Evolutionary conservation across 208 protist genomes (phyloP).

Genomic region (Blastocrithidia nonstop): DNA sequence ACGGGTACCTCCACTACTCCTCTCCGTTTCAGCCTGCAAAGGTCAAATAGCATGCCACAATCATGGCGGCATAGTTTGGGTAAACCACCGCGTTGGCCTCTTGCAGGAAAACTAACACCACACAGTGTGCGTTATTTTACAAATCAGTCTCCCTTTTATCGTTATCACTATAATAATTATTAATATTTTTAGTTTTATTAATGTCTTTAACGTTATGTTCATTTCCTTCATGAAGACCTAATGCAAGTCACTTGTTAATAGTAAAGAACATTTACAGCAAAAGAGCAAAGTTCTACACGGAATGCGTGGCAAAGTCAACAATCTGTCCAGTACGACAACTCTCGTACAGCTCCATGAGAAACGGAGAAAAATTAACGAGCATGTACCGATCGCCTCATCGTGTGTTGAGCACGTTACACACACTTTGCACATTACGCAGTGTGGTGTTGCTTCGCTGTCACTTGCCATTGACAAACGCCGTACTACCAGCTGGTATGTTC

Average conservation of each 20-base stretch:
- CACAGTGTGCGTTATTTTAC: constrained; percentile 16
- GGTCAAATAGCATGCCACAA: constrained; percentile 54
- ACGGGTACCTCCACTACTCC: too few relatives aligned
- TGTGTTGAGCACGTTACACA: constrained; percentile 25
- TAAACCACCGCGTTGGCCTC: constrained; percentile 25
- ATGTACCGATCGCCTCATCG: constrained; percentile 40
- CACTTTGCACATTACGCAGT: constrained; percentile 26
- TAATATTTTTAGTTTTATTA: not conserved
- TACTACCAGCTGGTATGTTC: constrained; percentile 51
- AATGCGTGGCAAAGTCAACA: constrained; percentile 62
- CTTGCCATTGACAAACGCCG: constrained; percentile 16
- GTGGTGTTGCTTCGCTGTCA: constrained; percentile 23
- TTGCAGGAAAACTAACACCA: constrained; percentile 50
- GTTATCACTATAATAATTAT: not conserved
- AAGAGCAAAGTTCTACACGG: constrained; percentile 41
- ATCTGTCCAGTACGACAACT: constrained; percentile 34
- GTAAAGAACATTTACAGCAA: constrained; percentile 66
- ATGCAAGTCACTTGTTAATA: constrained; percentile 43
- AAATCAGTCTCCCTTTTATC: not conserved
- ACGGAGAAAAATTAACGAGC: constrained; percentile 70
- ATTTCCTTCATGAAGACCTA: constrained; percentile 6
- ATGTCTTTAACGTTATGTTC: not conserved
- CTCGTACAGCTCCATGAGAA: constrained; percentile 53
- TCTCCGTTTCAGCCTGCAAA: constrained; percentile 35
- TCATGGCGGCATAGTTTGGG: constrained; percentile 65